Conservation (phyloP, 305 asterid genomes). For the Solanum aculeatissimum region DNA sequence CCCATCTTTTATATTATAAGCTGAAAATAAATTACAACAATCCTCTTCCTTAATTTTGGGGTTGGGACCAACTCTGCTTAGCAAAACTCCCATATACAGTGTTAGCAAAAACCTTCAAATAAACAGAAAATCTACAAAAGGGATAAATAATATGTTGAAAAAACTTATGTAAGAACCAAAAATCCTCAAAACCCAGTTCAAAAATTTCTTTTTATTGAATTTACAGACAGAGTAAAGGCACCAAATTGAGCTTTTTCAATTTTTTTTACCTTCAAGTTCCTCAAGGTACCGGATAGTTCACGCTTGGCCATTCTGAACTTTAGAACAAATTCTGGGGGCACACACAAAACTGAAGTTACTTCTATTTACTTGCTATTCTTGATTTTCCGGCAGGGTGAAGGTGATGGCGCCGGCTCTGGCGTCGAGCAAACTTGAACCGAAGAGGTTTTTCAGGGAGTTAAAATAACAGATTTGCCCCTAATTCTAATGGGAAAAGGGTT, state of each 20-base stretch:
- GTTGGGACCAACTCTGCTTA: background rate
- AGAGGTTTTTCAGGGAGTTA: background rate
- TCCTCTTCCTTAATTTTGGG: background rate
- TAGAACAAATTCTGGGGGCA: background rate
- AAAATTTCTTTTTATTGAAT: background rate
- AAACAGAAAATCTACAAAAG: background rate
- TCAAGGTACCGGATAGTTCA: conserved; percentile 61
- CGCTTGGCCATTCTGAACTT: conserved; percentile 52
- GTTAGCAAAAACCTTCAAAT: background rate
- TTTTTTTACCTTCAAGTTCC: conserved; percentile 57
- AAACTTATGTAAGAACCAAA: background rate
- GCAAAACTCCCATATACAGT: background rate
- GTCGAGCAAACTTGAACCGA: background rate
- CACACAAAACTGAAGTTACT: background rate
- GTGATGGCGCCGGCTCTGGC: background rate
- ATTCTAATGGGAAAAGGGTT: background rate
- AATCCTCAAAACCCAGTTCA: background rate
- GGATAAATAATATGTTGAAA: background rate
- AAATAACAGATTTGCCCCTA: background rate
- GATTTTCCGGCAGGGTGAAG: background rate
- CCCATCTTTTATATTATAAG: background rate
- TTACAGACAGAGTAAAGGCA: background rate
- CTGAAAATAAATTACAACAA: background rate
- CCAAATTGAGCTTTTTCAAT: background rate
- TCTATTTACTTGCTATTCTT: background rate